phyloP scores from a whole-genome alignment of 345 rosid species.

The Salix caprea region DNA sequence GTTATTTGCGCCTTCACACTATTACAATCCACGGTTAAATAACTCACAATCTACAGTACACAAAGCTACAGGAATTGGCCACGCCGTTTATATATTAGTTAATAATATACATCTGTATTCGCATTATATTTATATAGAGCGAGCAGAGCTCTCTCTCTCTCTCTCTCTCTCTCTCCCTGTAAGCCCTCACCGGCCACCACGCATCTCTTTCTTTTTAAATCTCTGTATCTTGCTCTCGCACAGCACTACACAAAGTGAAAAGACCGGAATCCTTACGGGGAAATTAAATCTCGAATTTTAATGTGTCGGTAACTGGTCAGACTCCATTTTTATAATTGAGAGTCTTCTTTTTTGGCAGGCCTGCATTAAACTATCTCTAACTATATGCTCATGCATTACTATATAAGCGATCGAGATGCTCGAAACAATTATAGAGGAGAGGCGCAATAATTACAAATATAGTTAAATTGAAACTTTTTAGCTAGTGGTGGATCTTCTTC shows the following conservation, averaged over 20 bases:
- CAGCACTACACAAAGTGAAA: background rate
- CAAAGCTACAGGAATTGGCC: too few relatives aligned
- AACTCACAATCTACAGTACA: too few relatives aligned
- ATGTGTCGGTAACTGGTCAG: background rate
- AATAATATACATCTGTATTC: too few relatives aligned
- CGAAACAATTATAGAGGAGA: background rate
- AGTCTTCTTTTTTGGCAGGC: background rate
- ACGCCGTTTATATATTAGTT: too few relatives aligned
- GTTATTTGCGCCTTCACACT: too few relatives aligned
- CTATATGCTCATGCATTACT: background rate
- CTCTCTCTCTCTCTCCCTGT: background rate
- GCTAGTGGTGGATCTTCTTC: background rate
- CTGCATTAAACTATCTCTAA: constrained; percentile 1
- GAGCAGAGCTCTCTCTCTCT: background rate
- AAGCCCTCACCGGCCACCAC: background rate
- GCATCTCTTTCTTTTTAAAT: background rate
- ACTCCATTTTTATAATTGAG: background rate
- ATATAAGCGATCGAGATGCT: background rate
- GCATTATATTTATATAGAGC: background rate
- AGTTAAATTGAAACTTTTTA: background rate
- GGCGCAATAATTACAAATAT: background rate
- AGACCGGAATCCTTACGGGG: background rate
- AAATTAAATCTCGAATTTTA: background rate
- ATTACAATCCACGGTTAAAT: too few relatives aligned
- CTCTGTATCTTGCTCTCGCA: background rate